Evolutionary conservation across 2,329 filamentous ascomycete genomes (phyloP), one percentile per base, ranked within the genome.

Genomic region (Aotearoamyces nothofagi): DNA sequence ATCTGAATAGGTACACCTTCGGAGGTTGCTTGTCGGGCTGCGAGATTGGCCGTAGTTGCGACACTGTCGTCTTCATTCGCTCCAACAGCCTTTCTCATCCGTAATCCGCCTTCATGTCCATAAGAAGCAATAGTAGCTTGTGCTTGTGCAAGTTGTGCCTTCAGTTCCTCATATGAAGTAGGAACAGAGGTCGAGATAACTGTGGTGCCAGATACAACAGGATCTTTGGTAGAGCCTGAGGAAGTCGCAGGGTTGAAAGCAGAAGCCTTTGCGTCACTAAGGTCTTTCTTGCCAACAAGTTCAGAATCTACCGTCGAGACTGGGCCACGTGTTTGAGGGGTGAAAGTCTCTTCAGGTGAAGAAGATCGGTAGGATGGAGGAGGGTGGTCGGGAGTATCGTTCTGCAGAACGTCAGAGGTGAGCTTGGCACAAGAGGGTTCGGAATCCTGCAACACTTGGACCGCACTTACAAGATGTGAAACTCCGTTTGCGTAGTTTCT

Each of bases 1-100:
- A 87, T 69, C 52, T 87, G 78, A 27, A 98, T 71, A 1, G 90
- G 76, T 3, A 98, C 87, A 13, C 90, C 87, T 43, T 84, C 42
- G 41, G 57, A 64, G 49, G 59, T 63, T 36, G 59, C 60, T 43
- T 62, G 63, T 46, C 68, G 69, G n/a, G n/a, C n/a, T n/a, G n/a
- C n/a, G 39, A 63, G 63, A 36, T 44, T 42, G 58, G 58, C 53
- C 56, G 61, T 38, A 52, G 59, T 25, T 47, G 51, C 30, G 51
- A 43, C 49, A 54, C 58, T 51, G 64, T 70, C 33, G 60, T 60
- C 35, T 29, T 68, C 55, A 13, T 46, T 51, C 9, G 58, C 42
- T 22, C 49, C 53, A 42, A 66, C 69, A 10, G 65, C 60, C 59
- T 90, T 92, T 42, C 84, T 70, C 61, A 92, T 80, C 47, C 82